Base-by-base conservation (phyloP, 129 eudicot species). In the Escallonia herrerae region DNA sequence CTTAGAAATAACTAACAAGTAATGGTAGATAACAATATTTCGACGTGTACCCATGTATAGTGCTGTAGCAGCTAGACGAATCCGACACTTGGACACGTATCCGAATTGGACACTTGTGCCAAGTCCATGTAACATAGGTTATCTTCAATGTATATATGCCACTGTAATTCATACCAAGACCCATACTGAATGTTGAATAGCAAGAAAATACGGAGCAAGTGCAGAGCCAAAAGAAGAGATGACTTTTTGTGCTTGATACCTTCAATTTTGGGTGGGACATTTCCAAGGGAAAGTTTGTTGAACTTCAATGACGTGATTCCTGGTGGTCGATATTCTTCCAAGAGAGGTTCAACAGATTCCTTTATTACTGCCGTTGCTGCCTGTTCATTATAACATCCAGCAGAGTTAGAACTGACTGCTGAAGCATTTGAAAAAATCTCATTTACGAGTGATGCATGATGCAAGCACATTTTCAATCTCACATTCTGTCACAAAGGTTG, bases 281-380 rank as follows among this genome's bases (percentile, higher is more conserved):
- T 83, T 78, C 98, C 98, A 51, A 93, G 87, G 65, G 98, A 76
- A 74, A 93, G 61, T 70, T 79, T 93, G 81, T 79, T 88, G 75
- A 93, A 93, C 83, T 93, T 93, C 84, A 93, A 74, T 56, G 96
- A 83, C 3, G 98, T 77, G 58, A 93, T 93, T 53, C 91, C 98
- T 3, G 96, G 72, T 76, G 98, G 98, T 44, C 98, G 95, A 80
- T 93, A 93, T 48, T 93, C 90, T 82, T 93, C 98, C 74, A 93
- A 63, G 63, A 93, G 77, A 6, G 98, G 98, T 76, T 93, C 98
- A 53, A 93, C 96, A 8, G 89, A 81, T 62, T 93, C 96, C 60
- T 58, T 93, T 53, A 93, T 88, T 66, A 93, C 77, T 55, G 82
- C 77, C 53, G 82, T 84, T 58, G 89, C 96, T 46, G 98, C 98